Evolutionary conservation across 2,329 filamentous ascomycete species (phyloP).

Genomic region (Eutypa lata): DNA sequence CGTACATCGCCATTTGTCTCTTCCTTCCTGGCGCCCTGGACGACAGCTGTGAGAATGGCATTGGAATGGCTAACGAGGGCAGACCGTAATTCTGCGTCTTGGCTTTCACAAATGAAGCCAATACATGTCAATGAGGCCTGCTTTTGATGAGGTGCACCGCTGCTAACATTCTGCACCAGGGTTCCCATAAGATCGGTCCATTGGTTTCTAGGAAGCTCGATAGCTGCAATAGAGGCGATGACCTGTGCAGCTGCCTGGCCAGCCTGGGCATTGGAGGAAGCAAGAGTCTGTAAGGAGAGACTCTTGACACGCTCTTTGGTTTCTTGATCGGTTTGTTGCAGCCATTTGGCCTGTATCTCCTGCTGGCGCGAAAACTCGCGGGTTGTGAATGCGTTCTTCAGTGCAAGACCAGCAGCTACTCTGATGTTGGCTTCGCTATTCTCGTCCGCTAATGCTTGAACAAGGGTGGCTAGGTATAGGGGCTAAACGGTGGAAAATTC

Average conservation of each 20-base stretch:
- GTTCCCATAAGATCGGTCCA: conserved; percentile 89
- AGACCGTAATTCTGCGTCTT: conserved; percentile 80
- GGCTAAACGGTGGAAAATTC: conserved; percentile 46
- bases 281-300: conserved; percentile 82
- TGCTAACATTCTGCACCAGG: conserved; percentile 89
- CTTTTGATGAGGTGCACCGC: conserved; percentile 83
- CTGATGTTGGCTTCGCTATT: conserved; percentile 78
- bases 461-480: conserved; percentile 87
- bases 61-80: conserved; percentile 86
- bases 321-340: conserved; percentile 73
- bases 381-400: conserved; percentile 97
- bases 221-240: conserved; percentile 88
- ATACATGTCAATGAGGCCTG: conserved; percentile 94
- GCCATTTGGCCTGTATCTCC: conserved; percentile 91
- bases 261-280: conserved; percentile 74
- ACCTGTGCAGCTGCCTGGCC: conserved; percentile 91
- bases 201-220: conserved; percentile 89
- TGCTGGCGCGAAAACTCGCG: conserved; percentile 84
- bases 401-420: conserved; percentile 88
- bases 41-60: conserved; percentile 94
- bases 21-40: conserved; percentile 95
- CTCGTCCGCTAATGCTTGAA: conserved; percentile 92
- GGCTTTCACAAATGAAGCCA: conserved; percentile 96
- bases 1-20: conserved; percentile 90
- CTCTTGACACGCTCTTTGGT: conserved; percentile 88